Conservation (phyloP, 192 early-diverging fungal genomes). For the Radiomyces spectabilis region DNA sequence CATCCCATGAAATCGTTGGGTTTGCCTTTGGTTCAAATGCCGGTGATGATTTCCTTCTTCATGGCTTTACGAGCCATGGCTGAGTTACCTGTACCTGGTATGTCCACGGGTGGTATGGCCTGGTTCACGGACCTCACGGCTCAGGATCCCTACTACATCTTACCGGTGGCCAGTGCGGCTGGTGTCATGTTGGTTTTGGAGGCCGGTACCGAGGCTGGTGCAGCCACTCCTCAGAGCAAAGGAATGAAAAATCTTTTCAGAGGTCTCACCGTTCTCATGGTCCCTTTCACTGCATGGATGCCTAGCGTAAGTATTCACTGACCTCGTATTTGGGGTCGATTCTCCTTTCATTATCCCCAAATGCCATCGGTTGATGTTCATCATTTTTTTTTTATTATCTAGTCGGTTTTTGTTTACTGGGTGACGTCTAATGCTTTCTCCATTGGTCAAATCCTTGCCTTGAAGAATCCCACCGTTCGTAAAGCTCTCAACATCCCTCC, state of each 20-base stretch:
- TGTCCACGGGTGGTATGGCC: conserved; percentile 61
- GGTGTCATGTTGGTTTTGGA: conserved; percentile 72
- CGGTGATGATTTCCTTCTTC: conserved; percentile 82
- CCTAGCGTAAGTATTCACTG: conserved; percentile 33
- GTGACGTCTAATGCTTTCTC: conserved; percentile 68
- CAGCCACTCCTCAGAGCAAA: conserved; percentile 26
- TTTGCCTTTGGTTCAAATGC: conserved; percentile 62
- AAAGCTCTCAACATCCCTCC: conserved; percentile 51
- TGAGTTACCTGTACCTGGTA: conserved; percentile 71
- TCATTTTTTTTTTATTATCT: conserved; percentile 7
- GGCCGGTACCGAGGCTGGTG: conserved; percentile 33
- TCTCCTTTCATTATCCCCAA: conserved; percentile 9
- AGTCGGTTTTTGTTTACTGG: conserved; percentile 85
- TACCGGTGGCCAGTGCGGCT: conserved; percentile 67
- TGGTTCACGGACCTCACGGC: conserved; percentile 86
- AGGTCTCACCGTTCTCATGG: conserved; percentile 29
- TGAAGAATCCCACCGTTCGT: conserved; percentile 55
- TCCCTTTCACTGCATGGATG: conserved; percentile 40
- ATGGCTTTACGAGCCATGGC: conserved; percentile 78
- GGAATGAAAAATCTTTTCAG: conserved; percentile 43
- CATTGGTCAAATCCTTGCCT: conserved; percentile 56
- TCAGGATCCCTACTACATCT: conserved; percentile 73
- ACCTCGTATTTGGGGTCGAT: neutral
- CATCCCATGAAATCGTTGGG: conserved; percentile 56
- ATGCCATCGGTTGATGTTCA: neutral